These are phyloP conservation scores for Priceomyces medius DNA, from an alignment of 805 yeast genomes.

Conservation along the genomic window DNA sequence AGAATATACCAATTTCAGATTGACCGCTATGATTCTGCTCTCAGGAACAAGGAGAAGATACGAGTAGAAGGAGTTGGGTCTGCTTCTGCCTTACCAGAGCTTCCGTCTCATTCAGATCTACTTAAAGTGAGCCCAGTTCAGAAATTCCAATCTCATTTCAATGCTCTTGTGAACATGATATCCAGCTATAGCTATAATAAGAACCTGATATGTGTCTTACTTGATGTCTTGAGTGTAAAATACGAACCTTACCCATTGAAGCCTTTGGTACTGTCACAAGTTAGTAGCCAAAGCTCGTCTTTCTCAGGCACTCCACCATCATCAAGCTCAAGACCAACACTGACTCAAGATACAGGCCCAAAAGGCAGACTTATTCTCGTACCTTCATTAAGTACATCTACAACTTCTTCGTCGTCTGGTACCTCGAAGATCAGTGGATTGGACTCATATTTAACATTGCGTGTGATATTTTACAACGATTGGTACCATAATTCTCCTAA, in stretches of 20 bases:
- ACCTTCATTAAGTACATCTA: conserved; percentile 10
- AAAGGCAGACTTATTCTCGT: conserved; percentile 14
- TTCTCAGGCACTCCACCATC: conserved; percentile 4
- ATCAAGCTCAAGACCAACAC: conserved; percentile 2
- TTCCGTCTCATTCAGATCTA: conserved; percentile 30
- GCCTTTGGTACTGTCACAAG: not conserved
- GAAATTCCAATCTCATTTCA: conserved; percentile 32
- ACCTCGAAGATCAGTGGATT: conserved; percentile 4
- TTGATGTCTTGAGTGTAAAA: conserved; percentile 32
- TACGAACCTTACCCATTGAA: conserved; percentile 15
- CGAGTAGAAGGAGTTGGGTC: conserved; percentile 26
- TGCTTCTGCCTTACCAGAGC: conserved; percentile 21
- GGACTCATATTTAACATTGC: conserved; percentile 21
- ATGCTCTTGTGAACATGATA: conserved; percentile 23
- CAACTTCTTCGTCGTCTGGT: conserved; percentile 1
- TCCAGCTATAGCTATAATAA: conserved; percentile 20
- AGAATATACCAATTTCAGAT: conserved; percentile 31
- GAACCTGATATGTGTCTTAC: conserved; percentile 26
- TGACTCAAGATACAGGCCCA: not conserved
- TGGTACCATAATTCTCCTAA: conserved; percentile 29
- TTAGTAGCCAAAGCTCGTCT: conserved; percentile 6
- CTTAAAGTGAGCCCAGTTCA: conserved; percentile 27
- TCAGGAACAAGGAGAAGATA: conserved; percentile 19
- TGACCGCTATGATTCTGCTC: conserved; percentile 19
- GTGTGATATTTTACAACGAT: conserved; percentile 34